Evolutionary conservation across 345 rosid genomes (phyloP), one percentile per base, ranked within the genome.

Genomic region (Rhizophora mangle): DNA sequence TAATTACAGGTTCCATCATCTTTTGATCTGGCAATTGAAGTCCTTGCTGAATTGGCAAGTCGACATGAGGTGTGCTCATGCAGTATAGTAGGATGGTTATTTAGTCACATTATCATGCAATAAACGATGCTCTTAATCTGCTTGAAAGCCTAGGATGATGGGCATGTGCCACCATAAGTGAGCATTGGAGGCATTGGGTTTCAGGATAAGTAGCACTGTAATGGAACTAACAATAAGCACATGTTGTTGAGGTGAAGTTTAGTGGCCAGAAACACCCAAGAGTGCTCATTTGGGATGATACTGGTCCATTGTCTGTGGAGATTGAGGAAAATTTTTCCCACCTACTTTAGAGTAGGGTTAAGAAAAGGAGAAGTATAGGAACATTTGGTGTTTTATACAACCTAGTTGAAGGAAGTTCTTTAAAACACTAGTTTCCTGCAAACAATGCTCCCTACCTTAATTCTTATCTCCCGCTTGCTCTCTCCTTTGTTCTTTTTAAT

Each of bases 21-120:
- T 68, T 85, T 93, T 89, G 98, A 93, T 65, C 79, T 87, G 68
- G 91, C 97, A 36, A 79, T 88, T 82, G 98, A 93, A 85, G 96
- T 93, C 80, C 90, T 93, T 59, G 84, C 85, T 80, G 98, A 91
- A 82, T 96, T 93, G 72, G 93, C 88, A 63, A 87, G 88, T 81
- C 83, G 78, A 63, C 88, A 91, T 85, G 95, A 88, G 97, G 97
- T 93, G 79, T 65, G 80, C 34, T 64, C 49, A 6, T 77, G 59
- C 63, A 56, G 34, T 43, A 39, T 63, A n/a, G 34, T 61, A 20
- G 62, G 59, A 72, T 70, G 37, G 6, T 62, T 62, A 65, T 64
- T 11, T 53, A 46, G 55, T 4, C 2, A 59, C 63, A 31, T 63
- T 29, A 21, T 3, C n/a, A 37, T 26, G 18, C 24, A 32, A 18